Percentiles rank a stretch among this genome's conserved stretches.
Evolutionary conservation across 1,284 basidiomycete genomes (phyloP).

Genomic region (Flammula alnicola): DNA sequence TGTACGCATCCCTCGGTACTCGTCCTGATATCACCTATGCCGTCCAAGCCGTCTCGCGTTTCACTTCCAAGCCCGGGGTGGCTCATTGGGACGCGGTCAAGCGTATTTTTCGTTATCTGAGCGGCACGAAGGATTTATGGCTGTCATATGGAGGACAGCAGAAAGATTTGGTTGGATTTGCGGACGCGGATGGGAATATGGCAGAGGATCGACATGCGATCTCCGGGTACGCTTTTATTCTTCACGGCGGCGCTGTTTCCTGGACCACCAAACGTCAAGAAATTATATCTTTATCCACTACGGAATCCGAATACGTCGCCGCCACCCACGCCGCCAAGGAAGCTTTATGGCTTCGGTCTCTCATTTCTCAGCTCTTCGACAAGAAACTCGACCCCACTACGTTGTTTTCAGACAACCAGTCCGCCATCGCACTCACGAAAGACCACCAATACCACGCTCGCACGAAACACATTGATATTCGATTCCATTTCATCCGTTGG

Average conservation of each 20-base stretch:
- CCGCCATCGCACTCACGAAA: constrained; percentile 38
- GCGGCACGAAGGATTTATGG: neutral
- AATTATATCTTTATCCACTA: constrained; percentile 36
- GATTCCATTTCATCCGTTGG: constrained; percentile 41
- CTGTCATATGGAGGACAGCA: constrained; percentile 23
- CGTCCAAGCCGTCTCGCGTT: no score
- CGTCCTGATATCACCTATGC: no score
- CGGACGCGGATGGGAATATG: constrained; percentile 29
- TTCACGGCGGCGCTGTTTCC: constrained; percentile 38
- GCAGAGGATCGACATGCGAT: constrained; percentile 29
- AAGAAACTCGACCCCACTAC: constrained; percentile 17
- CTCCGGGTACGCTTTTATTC: constrained; percentile 36
- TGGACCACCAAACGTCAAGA: constrained; percentile 43
- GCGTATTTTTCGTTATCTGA: constrained; percentile 30
- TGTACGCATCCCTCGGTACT: constrained; percentile 37
- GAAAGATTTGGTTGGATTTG: constrained; percentile 25
- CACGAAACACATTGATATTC: constrained; percentile 50
- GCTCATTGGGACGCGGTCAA: constrained; percentile 33
- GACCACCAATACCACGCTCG: constrained; percentile 40
- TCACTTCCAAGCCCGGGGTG: no score
- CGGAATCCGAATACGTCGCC: constrained; percentile 29
- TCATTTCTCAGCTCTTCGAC: constrained; percentile 27
- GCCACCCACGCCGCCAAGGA: constrained; percentile 25
- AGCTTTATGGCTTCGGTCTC: constrained; percentile 29
- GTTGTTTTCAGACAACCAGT: constrained; percentile 40